Conservation (phyloP, 768 basidiomycete species). For the Termitomyces titanicus region DNA sequence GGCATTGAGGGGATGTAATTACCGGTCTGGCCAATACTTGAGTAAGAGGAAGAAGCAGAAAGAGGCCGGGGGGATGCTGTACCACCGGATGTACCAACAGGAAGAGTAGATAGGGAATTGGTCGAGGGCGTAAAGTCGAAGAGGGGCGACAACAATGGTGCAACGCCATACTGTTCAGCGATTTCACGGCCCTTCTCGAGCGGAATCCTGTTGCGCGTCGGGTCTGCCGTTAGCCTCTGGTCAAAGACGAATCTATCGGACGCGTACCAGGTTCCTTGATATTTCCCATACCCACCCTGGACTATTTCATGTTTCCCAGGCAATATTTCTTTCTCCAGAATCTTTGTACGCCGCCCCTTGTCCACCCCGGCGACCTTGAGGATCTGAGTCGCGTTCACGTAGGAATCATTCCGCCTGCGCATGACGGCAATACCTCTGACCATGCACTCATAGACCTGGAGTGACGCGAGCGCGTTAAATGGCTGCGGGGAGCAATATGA, state of each 20-base stretch:
- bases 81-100: slow-evolving; percentile 45
- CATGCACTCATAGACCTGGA: slow-evolving; percentile 95
- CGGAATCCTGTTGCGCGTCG: slow-evolving; percentile 70
- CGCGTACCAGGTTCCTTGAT: slow-evolving; percentile 95
- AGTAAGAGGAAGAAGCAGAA: slow-evolving; percentile 67
- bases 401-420: slow-evolving; percentile 92
- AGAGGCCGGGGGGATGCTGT: slow-evolving; percentile 58
- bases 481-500: slow-evolving; percentile 20
- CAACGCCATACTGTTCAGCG: slow-evolving; percentile 88
- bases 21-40: slow-evolving; percentile 43
- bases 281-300: slow-evolving; percentile 98
- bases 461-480: slow-evolving; percentile 33
- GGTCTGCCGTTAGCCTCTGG: not conserved
- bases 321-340: slow-evolving; percentile 94
- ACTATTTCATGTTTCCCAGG: slow-evolving; percentile 97
- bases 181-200: slow-evolving; percentile 92
- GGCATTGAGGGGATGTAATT: slow-evolving; percentile 43
- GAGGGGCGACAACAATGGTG: slow-evolving; percentile 80
- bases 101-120: slow-evolving; percentile 65
- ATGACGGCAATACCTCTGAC: slow-evolving; percentile 98
- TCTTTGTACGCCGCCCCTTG: slow-evolving; percentile 95
- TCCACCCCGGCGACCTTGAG: slow-evolving; percentile 98
- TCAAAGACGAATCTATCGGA: not conserved
- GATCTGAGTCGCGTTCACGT: slow-evolving; percentile 98
- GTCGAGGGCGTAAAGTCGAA: slow-evolving; percentile 90